Evolutionary conservation across 2,329 filamentous ascomycete genomes (phyloP).

Genomic region (Fusarium cyanostomum): DNA sequence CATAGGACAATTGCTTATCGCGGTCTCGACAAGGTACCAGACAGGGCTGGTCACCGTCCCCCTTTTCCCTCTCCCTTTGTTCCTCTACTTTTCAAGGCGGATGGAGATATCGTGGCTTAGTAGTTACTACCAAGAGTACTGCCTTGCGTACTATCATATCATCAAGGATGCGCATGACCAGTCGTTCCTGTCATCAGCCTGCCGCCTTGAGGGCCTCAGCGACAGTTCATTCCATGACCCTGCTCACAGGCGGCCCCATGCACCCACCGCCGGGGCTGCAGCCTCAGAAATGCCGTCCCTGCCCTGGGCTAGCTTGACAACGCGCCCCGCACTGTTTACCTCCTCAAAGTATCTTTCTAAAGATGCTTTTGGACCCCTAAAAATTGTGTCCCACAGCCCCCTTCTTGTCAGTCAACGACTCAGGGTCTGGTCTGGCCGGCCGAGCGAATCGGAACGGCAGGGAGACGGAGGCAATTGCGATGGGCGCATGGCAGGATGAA

Average conservation of each 20-base stretch:
- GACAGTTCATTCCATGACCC: conserved; percentile 16
- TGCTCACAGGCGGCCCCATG: conserved; percentile 13
- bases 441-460: conserved; percentile 31
- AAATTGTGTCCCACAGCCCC: conserved; percentile 20
- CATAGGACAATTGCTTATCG: conserved; percentile 38
- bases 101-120: neutral
- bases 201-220: conserved; percentile 27
- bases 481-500: conserved; percentile 23
- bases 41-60: conserved; percentile 20
- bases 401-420: conserved; percentile 19
- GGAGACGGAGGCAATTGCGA: neutral
- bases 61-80: conserved; percentile 6
- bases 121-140: neutral
- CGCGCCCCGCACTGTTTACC: conserved; percentile 33
- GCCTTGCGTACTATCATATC: neutral
- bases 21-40: conserved; percentile 1
- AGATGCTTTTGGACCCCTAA: conserved; percentile 28
- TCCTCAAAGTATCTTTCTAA: conserved; percentile 31
- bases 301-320: conserved; percentile 12
- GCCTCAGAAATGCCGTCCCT: conserved; percentile 15
- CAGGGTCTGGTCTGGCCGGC: conserved; percentile 19
- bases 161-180: conserved; percentile 3
- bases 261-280: conserved; percentile 12
- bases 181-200: conserved; percentile 19
- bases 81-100: conserved; percentile 3